These are phyloP conservation scores for Ceratocystis colombiana DNA, from an alignment of 2,329 filamentous ascomycete species.

Conservation along the genomic window DNA sequence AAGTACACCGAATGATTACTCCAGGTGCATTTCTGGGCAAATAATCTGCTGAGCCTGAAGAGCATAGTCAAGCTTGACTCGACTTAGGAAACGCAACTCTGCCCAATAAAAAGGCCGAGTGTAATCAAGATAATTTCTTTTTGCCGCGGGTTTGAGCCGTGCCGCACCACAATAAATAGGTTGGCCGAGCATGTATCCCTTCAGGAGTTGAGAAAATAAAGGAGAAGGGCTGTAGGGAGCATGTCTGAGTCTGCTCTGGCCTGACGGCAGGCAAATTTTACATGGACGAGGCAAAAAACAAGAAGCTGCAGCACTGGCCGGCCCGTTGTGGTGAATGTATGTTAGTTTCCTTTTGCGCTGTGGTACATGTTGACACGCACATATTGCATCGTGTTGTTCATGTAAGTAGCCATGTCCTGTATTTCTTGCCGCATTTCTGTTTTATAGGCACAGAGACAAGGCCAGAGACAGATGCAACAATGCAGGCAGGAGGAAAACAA, in stretches of 20 bases:
- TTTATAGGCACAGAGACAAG: background rate
- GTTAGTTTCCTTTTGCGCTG: background rate
- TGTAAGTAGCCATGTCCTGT: background rate
- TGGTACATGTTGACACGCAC: background rate
- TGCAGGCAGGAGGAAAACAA: too few relatives aligned
- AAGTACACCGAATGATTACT: too few relatives aligned
- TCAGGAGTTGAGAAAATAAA: conserved; percentile 3
- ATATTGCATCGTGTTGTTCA: background rate
- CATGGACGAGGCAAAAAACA: background rate
- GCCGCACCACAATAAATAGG: background rate
- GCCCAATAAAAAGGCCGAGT: background rate
- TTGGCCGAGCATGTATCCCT: background rate
- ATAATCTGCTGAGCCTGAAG: too few relatives aligned
- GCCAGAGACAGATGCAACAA: too few relatives aligned
- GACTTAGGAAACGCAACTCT: too few relatives aligned
- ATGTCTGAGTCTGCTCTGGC: background rate
- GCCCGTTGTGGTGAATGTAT: background rate
- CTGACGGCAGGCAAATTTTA: background rate
- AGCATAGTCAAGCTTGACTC: background rate
- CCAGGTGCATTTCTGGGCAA: too few relatives aligned
- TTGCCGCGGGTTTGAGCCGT: conserved; percentile 5
- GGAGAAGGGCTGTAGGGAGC: background rate
- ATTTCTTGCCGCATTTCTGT: background rate
- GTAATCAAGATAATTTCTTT: background rate
- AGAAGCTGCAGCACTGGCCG: background rate